phyloP scores from a whole-genome alignment of 495 filamentous ascomycete genomes.

The Penicillium taxi region DNA sequence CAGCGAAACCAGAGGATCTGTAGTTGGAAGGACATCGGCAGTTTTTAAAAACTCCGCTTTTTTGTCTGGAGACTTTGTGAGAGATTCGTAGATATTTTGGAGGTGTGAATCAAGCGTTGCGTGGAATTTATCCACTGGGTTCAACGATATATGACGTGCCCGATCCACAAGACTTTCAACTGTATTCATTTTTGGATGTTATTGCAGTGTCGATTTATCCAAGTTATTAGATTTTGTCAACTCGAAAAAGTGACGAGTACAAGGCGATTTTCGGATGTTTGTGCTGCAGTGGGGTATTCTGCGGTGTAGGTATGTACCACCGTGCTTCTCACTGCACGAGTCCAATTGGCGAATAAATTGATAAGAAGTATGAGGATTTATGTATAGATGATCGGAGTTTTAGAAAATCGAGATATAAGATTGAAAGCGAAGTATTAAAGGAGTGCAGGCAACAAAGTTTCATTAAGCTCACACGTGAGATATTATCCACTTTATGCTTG shows the following conservation, averaged over 20 bases:
- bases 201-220: not conserved
- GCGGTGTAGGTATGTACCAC: not conserved
- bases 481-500: too few relatives aligned
- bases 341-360: too few relatives aligned
- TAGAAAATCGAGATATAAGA: not conserved
- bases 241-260: not conserved
- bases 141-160: conserved; percentile 15
- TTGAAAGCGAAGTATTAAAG: too few relatives aligned
- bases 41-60: conserved; percentile 15
- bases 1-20: conserved; percentile 29
- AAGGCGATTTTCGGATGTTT: not conserved
- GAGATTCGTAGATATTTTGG: conserved; percentile 25
- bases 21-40: not conserved
- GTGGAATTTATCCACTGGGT: conserved; percentile 19
- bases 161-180: conserved; percentile 13
- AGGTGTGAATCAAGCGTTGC: conserved; percentile 23
- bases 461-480: too few relatives aligned
- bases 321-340: not conserved
- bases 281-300: not conserved
- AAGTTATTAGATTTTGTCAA: not conserved
- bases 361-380: not conserved
- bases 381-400: not conserved
- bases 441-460: not conserved
- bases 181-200: conserved; percentile 7
- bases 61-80: conserved; percentile 6